phyloP scores from a whole-genome alignment of 1,284 basidiomycete genomes.

The Moesziomyces sp. region DNA sequence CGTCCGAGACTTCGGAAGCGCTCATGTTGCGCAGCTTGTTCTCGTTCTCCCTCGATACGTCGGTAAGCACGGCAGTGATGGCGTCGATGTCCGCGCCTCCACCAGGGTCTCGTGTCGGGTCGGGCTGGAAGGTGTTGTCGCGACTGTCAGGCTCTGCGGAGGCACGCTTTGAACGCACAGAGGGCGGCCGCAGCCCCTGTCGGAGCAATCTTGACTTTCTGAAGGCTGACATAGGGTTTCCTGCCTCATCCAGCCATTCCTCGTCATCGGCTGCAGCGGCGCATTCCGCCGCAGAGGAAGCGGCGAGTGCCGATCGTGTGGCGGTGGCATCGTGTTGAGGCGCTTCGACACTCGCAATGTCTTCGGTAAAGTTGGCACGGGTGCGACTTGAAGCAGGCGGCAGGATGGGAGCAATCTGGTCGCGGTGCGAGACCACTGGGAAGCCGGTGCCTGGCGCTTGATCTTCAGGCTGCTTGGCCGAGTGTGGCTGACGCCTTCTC shows the following conservation, averaged over 20 bases:
- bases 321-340: conserved; percentile 27
- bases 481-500: conserved; percentile 14
- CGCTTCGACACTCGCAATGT: conserved; percentile 29
- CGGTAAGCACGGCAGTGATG: conserved; percentile 44
- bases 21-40: conserved; percentile 57
- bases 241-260: conserved; percentile 54
- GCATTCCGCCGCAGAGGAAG: neutral
- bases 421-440: conserved; percentile 27
- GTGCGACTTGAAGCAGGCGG: conserved; percentile 10
- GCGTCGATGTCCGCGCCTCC: conserved; percentile 57
- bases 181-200: conserved; percentile 34
- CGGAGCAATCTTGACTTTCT: conserved; percentile 53
- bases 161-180: conserved; percentile 12
- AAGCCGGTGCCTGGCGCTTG: conserved; percentile 46
- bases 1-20: conserved; percentile 49
- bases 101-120: conserved; percentile 58
- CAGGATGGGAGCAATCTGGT: conserved; percentile 35
- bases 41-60: conserved; percentile 56
- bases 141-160: neutral
- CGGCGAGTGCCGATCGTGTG: conserved; percentile 11
- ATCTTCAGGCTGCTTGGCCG: conserved; percentile 9
- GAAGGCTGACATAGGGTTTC: conserved; percentile 62
- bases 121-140: conserved; percentile 17
- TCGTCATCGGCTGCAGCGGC: conserved; percentile 24
- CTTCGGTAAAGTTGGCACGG: conserved; percentile 23